These are phyloP conservation scores for Neurospora sp. DNA, from an alignment of 495 filamentous ascomycete species.

Conservation along the genomic window DNA sequence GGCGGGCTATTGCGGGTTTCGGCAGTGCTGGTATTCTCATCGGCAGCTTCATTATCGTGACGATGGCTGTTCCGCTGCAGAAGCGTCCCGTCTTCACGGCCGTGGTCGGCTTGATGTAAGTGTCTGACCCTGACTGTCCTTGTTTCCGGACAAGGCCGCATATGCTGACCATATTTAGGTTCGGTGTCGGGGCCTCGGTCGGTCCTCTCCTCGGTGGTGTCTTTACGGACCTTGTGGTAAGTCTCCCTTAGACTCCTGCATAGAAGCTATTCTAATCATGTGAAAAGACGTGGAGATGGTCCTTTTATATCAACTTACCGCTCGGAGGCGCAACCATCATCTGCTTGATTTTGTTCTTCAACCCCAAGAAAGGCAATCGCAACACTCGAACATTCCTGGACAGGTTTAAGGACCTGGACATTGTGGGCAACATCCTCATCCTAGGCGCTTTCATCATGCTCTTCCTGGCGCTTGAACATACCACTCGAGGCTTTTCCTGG, in stretches of 20 bases:
- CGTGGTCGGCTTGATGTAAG: constrained; percentile 20
- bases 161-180: constrained; percentile 26
- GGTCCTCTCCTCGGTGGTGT: constrained; percentile 40
- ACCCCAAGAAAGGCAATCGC: constrained; percentile 16
- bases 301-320: constrained; percentile 45
- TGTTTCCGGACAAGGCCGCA: constrained; percentile 17
- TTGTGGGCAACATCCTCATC: constrained; percentile 38
- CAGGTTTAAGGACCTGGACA: constrained; percentile 36
- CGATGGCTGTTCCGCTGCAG: constrained; percentile 38
- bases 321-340: constrained; percentile 27
- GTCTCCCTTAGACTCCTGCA: not conserved
- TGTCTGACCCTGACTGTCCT: not conserved
- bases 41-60: constrained; percentile 38
- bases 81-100: constrained; percentile 35
- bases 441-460: constrained; percentile 32
- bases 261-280: not conserved
- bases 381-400: constrained; percentile 10
- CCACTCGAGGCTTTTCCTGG: constrained; percentile 37
- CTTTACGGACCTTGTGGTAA: constrained; percentile 37
- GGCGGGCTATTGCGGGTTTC: constrained; percentile 48
- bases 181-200: constrained; percentile 33
- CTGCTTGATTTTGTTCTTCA: constrained; percentile 33
- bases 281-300: constrained; percentile 38
- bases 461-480: constrained; percentile 40
- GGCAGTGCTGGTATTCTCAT: constrained; percentile 33